Evolutionary conservation across 2,329 filamentous ascomycete genomes (phyloP), one percentile per base, ranked within the genome.

Genomic region (Talaromyces sp.): DNA sequence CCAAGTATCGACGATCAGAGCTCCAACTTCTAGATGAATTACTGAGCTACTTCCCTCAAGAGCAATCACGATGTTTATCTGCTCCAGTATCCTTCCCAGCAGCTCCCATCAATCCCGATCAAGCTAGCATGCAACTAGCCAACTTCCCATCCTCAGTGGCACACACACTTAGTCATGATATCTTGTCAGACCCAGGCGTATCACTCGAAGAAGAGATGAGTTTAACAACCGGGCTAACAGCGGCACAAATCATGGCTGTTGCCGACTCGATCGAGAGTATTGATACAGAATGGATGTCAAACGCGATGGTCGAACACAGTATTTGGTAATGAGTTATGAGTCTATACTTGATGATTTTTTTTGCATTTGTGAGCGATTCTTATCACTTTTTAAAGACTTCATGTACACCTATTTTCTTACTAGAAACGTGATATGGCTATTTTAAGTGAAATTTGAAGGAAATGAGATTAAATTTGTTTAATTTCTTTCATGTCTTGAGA

Each of bases 241-340:
- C 75, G 2, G 75, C 72, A 2, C 76, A 80, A 46, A 77, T 80
- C 35, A 71, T 80, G 55, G 77, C 76, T 3, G 71, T 80, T 54
- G 77, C 77, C 0, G 75, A 80, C 41, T 78, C 76, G 11, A 79
- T 81, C 50, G 78, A 76, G 57, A 68, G 58, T 19, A 63, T 65
- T 44, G 74, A 77, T 29, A 75, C 75, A 2, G 77, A 79, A 35
- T 80, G 77, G 75, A 66, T 80, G 32, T 77, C 74, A 0, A 76
- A 79, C 47, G 74, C 74, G 0, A 74, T 79, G 50, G 69, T 76
- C 30, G 75, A 78, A 41, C 75, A 77, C 56, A 65, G 71, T 41
- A 77, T 77, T 8, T 77, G 72, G 74, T 75, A 58, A 17, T 42
- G 13, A 33, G 22, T 11, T 6, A 47, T 37, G 33, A 20, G 3